These are phyloP conservation scores for Pholiota molesta DNA, from an alignment of 768 basidiomycete species.

Conservation along the genomic window DNA sequence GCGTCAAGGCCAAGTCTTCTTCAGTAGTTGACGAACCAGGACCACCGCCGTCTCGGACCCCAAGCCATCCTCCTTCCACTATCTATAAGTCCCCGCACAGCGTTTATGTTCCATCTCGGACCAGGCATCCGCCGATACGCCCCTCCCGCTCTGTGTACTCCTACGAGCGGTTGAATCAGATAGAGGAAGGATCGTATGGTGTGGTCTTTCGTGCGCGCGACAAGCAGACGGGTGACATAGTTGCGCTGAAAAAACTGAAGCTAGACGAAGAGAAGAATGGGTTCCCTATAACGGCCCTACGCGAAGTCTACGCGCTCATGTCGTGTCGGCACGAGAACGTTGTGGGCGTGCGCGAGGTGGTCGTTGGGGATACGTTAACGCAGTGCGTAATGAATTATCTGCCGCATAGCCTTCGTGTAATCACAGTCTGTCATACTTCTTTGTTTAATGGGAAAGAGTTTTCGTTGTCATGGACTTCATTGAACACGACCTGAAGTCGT, in stretches of 20 bases:
- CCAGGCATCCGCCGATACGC: slow-evolving; percentile 73
- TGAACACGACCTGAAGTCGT: slow-evolving; percentile 97
- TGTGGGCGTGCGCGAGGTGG: slow-evolving; percentile 95
- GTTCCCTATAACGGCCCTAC: slow-evolving; percentile 94
- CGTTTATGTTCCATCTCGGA: slow-evolving; percentile 74
- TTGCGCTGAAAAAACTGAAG: slow-evolving; percentile 97
- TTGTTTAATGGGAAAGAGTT: slow-evolving; percentile 59
- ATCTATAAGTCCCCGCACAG: slow-evolving; percentile 48
- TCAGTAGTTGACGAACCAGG: slow-evolving; percentile 26
- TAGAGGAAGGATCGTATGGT: slow-evolving; percentile 98
- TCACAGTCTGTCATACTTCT: slow-evolving; percentile 25
- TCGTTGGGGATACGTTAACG: slow-evolving; percentile 97
- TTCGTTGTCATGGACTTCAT: slow-evolving; percentile 99
- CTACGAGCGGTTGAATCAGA: slow-evolving; percentile 95
- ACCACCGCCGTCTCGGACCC: slow-evolving; percentile 20
- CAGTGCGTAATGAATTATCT: slow-evolving; percentile 72
- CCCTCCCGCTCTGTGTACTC: slow-evolving; percentile 93
- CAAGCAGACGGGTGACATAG: slow-evolving; percentile 93
- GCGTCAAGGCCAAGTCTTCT: slow-evolving; percentile 46
- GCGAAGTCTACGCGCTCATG: slow-evolving; percentile 98
- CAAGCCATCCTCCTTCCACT: slow-evolving; percentile 19
- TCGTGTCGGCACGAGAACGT: slow-evolving; percentile 93
- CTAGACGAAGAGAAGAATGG: slow-evolving; percentile 99
- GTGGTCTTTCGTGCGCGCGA: slow-evolving; percentile 96
- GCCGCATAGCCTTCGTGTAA: slow-evolving; percentile 28